Percentiles rank a stretch among this genome's conserved stretches.
Evolutionary conservation across 1,284 basidiomycete species (phyloP).

Genomic region (Ustilago cynodontis): DNA sequence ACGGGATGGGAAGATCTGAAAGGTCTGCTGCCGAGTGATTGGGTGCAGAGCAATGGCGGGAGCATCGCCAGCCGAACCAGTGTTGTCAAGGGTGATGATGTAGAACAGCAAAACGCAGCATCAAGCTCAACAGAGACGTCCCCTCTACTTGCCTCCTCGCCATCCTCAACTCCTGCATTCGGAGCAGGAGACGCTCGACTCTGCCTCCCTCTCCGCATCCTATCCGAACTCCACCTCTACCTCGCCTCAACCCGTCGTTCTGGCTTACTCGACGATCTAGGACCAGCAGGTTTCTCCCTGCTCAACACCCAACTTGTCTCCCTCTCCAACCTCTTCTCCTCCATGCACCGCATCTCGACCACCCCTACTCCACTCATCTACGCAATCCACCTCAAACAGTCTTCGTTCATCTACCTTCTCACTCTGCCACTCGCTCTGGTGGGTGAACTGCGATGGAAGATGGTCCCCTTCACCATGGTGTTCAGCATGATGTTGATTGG

Average conservation of each 20-base stretch:
- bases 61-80: neutral
- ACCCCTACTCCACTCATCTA: constrained; percentile 71
- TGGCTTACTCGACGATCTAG: constrained; percentile 42
- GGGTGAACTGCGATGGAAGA: constrained; percentile 72
- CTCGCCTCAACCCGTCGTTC: constrained; percentile 35
- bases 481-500: constrained; percentile 91
- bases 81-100: neutral
- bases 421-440: constrained; percentile 36
- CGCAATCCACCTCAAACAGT: constrained; percentile 89
- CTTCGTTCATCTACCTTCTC: constrained; percentile 72
- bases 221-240: constrained; percentile 42
- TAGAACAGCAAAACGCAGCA: constrained; percentile 6
- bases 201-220: constrained; percentile 28
- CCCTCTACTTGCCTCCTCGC: constrained; percentile 8
- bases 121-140: constrained; percentile 8
- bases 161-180: neutral
- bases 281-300: constrained; percentile 45
- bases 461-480: constrained; percentile 78
- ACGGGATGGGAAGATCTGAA: constrained; percentile 24
- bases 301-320: constrained; percentile 70
- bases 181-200: neutral
- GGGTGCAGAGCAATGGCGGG: neutral
- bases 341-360: constrained; percentile 78
- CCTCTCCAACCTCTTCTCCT: constrained; percentile 85
- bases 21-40: constrained; percentile 33